phyloP scores from a whole-genome alignment of 257 asterid species.

The Ocimum tenuiflorum region DNA sequence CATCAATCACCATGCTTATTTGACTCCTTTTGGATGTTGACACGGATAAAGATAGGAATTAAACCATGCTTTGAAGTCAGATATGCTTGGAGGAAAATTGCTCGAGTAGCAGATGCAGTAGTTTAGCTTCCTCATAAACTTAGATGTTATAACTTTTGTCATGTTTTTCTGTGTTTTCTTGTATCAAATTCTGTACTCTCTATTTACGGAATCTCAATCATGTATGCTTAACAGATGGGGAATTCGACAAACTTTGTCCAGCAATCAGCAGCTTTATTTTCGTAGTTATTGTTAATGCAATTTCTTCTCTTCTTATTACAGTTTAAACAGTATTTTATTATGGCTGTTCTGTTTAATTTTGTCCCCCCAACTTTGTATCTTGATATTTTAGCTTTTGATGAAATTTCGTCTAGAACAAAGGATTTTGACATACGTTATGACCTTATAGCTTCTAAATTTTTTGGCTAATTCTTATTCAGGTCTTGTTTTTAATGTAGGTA shows the following conservation, averaged over 20 bases:
- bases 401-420: constrained; percentile 7
- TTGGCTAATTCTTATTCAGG: constrained; percentile 47
- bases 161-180: neutral
- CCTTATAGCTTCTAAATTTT: constrained; percentile 30
- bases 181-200: neutral
- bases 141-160: neutral
- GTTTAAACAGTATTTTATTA: too few species aligned
- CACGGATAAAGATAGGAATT: constrained; percentile 5
- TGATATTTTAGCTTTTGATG: constrained; percentile 12
- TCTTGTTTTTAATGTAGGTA: constrained; percentile 68
- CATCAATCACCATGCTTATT: neutral
- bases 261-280: neutral
- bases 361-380: constrained; percentile 9
- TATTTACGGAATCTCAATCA: neutral
- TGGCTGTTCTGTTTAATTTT: neutral
- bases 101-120: neutral
- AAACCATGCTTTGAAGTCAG: neutral
- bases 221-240: neutral
- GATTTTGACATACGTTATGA: constrained; percentile 8
- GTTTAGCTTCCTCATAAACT: neutral
- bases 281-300: neutral
- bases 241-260: neutral
- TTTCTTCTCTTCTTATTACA: neutral
- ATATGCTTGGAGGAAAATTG: neutral
- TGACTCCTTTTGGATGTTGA: neutral